Conservation (phyloP, 768 basidiomycete genomes). For the Phanerodontia chrysosporium region DNA sequence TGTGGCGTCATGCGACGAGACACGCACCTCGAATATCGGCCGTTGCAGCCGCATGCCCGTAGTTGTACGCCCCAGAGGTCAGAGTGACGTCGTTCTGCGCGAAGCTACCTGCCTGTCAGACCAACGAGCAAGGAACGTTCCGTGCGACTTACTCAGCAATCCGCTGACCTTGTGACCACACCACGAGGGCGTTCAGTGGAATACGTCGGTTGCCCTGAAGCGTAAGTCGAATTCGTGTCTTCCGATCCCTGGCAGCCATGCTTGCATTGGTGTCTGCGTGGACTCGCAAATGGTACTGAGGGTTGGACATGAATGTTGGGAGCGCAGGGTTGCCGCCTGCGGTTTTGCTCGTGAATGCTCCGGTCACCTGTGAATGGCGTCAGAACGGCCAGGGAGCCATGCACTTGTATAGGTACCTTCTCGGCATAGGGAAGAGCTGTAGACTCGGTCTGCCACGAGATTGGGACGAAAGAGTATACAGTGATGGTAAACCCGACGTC, state of each 20-base stretch:
- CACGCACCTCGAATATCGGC: constrained; percentile 50
- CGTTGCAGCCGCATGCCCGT: constrained; percentile 61
- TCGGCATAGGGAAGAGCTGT: constrained; percentile 22
- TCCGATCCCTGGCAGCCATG: constrained; percentile 18
- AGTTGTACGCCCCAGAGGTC: constrained; percentile 78
- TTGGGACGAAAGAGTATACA: constrained; percentile 42
- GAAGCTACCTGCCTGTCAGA: constrained; percentile 31
- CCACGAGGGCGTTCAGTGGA: constrained; percentile 67
- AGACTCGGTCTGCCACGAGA: constrained; percentile 21
- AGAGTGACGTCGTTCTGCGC: constrained; percentile 64
- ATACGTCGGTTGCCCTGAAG: constrained; percentile 58
- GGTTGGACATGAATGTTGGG: constrained; percentile 85
- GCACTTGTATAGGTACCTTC: constrained; percentile 13
- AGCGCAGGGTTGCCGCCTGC: constrained; percentile 81
- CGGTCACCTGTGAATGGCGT: constrained; percentile 45
- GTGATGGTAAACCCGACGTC: constrained; percentile 68
- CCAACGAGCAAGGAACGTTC: neutral
- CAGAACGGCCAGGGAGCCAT: neutral
- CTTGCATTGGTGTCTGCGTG: constrained; percentile 28
- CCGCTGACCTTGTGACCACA: constrained; percentile 74
- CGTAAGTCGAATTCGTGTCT: constrained; percentile 39
- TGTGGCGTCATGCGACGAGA: neutral
- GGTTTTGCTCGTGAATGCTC: constrained; percentile 60
- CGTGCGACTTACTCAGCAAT: constrained; percentile 60
- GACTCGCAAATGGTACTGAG: constrained; percentile 75